phyloP scores from a whole-genome alignment of 2,329 filamentous ascomycete species.

The Macrophomina tecta region DNA sequence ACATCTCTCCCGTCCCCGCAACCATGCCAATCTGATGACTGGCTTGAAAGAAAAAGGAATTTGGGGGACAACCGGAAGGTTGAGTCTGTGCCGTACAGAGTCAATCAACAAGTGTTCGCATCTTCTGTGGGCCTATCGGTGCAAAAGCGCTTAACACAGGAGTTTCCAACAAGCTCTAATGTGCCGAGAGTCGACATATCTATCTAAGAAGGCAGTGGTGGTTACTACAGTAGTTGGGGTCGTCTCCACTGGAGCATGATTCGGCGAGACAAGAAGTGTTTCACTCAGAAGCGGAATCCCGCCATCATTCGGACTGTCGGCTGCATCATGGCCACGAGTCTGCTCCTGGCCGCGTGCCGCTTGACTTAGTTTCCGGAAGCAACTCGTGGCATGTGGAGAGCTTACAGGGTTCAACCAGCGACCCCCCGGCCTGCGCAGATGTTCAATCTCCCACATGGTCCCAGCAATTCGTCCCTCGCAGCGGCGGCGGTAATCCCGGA shows the following conservation, averaged over 20 bases:
- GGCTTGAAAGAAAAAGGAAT: background rate
- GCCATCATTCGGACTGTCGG: background rate
- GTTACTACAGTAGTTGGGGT: background rate
- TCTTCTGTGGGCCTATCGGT: no score
- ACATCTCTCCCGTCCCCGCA: background rate
- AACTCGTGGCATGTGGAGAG: conserved; percentile 8
- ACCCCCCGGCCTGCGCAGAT: background rate
- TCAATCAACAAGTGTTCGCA: background rate
- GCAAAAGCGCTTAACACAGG: background rate
- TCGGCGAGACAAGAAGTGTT: background rate
- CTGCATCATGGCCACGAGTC: background rate
- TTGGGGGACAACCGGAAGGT: conserved; percentile 1
- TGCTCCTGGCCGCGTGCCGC: background rate
- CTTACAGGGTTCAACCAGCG: background rate
- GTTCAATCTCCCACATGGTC: background rate
- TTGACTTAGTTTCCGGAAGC: background rate
- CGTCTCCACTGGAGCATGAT: background rate
- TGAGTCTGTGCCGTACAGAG: background rate
- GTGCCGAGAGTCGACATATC: background rate
- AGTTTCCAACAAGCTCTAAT: background rate
- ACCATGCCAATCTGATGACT: background rate
- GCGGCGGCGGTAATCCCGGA: background rate
- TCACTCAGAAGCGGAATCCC: background rate
- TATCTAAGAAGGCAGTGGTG: background rate
- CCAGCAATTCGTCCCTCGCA: background rate